These are phyloP conservation scores for Rhodomyrtus tomentosa DNA, from an alignment of 345 rosid species.

Conservation along the genomic window DNA sequence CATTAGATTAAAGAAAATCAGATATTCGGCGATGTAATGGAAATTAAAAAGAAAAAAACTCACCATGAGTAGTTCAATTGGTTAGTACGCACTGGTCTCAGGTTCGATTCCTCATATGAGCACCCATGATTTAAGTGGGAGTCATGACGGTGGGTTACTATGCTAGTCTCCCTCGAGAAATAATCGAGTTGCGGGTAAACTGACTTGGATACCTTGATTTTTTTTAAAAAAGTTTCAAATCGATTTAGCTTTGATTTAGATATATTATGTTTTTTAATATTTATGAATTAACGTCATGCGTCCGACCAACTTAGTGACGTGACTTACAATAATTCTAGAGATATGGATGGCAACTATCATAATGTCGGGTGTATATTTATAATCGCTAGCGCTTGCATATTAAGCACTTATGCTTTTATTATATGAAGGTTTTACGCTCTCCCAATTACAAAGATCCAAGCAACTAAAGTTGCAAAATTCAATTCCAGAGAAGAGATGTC, in stretches of 20 bases:
- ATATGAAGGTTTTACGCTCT: not conserved
- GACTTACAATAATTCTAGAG: not conserved
- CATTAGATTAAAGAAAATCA: not conserved
- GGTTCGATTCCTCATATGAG: too few relatives aligned
- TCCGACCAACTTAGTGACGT: not conserved
- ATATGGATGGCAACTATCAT: not conserved
- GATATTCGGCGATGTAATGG: too few relatives aligned
- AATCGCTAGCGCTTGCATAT: not conserved
- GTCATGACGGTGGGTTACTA: too few relatives aligned
- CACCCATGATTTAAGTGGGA: too few relatives aligned
- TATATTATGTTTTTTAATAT: not conserved
- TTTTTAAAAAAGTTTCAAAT: not conserved
- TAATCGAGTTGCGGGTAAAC: too few relatives aligned
- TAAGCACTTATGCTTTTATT: not conserved
- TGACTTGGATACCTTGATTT: too few relatives aligned
- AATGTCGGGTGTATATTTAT: not conserved
- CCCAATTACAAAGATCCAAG: not conserved
- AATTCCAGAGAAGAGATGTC: not conserved
- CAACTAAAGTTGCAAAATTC: not conserved
- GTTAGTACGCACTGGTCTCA: too few relatives aligned
- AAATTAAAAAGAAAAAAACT: not conserved
- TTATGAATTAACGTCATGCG: not conserved
- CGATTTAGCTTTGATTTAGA: not conserved
- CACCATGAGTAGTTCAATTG: too few relatives aligned
- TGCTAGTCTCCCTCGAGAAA: too few relatives aligned